Evolutionary conservation across 768 basidiomycete genomes (phyloP).

Genomic region (Sarcomyxa edulis): DNA sequence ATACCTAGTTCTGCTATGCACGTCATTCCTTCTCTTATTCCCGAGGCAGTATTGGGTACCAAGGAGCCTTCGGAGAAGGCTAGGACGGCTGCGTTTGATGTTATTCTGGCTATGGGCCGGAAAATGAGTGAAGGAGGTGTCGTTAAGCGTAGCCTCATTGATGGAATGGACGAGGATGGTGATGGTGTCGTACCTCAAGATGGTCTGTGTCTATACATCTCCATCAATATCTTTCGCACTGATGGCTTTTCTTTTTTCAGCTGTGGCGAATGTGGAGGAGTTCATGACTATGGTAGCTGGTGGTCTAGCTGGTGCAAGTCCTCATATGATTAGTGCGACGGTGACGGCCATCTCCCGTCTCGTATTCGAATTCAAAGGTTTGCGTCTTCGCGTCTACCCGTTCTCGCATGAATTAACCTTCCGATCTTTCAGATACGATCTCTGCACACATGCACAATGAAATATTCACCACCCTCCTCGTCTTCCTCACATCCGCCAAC

Average conservation of each 20-base stretch:
- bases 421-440: conserved; percentile 50
- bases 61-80: conserved; percentile 97
- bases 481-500: conserved; percentile 91
- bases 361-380: conserved; percentile 95
- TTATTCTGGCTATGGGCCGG: conserved; percentile 85
- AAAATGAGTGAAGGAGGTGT: conserved; percentile 89
- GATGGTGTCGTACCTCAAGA: too few relatives aligned
- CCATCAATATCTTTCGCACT: too few relatives aligned
- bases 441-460: conserved; percentile 73
- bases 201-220: conserved; percentile 41
- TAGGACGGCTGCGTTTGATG: conserved; percentile 81
- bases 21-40: conserved; percentile 82
- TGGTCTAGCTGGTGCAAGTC: conserved; percentile 86
- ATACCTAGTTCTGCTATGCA: conserved; percentile 74
- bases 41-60: conserved; percentile 91
- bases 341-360: conserved; percentile 91
- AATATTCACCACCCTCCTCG: conserved; percentile 78
- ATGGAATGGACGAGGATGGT: conserved; percentile 77
- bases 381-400: conserved; percentile 8
- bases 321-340: conserved; percentile 98
- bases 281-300: conserved; percentile 97
- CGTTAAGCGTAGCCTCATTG: conserved; percentile 70
- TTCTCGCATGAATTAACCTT: neutral
- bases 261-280: conserved; percentile 77
- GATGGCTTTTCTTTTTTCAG: conserved; percentile 22